Conservation (phyloP, 345 rosid species). For the Arabis alpina region DNA sequence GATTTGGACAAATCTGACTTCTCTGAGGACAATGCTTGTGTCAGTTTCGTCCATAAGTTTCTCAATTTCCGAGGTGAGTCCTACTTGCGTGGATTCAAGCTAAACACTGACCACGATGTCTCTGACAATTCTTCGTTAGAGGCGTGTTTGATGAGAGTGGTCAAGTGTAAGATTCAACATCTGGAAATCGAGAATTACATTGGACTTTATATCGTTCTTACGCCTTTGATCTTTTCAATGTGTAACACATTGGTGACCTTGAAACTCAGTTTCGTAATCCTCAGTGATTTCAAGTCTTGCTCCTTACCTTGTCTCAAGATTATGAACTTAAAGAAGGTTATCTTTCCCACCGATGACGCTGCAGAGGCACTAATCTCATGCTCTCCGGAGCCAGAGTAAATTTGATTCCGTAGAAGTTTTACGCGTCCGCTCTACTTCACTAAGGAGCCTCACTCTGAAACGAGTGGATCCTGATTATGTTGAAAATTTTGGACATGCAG, state of each 20-base stretch:
- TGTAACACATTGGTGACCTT: slow-evolving; percentile 12
- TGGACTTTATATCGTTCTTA: neutral
- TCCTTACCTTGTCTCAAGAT: slow-evolving; percentile 17
- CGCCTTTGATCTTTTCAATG: neutral
- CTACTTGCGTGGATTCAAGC: slow-evolving; percentile 24
- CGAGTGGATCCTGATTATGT: slow-evolving; percentile 1
- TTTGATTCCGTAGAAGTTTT: neutral
- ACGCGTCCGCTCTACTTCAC: slow-evolving; percentile 17
- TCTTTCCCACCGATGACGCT: neutral
- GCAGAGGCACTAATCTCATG: slow-evolving; percentile 11
- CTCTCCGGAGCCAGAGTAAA: slow-evolving; percentile 3
- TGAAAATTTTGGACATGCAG: neutral
- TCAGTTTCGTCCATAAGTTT: slow-evolving; percentile 24
- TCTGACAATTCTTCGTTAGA: neutral
- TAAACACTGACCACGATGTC: slow-evolving; percentile 14
- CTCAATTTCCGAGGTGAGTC: slow-evolving; percentile 5
- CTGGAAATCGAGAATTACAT: slow-evolving; percentile 22
- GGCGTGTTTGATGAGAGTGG: slow-evolving; percentile 13
- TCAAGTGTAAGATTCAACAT: slow-evolving; percentile 22
- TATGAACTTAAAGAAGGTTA: neutral
- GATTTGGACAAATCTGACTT: slow-evolving; percentile 24
- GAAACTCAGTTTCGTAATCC: slow-evolving; percentile 13
- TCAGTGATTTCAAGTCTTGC: neutral
- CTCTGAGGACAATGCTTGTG: neutral
- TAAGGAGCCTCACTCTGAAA: slow-evolving; percentile 23